Evolutionary conservation across 2,329 filamentous ascomycete species (phyloP), one percentile per base, ranked within the genome.

Genomic region (Verticillium isaacii): DNA sequence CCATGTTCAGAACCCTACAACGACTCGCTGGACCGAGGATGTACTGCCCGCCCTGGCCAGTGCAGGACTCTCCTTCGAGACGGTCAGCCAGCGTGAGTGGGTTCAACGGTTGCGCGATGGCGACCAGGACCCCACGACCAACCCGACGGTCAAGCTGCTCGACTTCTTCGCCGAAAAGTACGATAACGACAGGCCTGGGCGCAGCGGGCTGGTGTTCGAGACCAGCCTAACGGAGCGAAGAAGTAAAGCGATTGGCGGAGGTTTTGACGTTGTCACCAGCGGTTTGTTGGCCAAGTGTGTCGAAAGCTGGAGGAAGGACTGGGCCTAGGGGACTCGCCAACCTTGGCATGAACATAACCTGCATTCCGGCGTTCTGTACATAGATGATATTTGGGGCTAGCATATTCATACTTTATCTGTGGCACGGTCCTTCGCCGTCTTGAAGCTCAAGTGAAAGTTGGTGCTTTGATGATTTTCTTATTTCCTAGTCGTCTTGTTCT

Each of bases 91-190:
- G 45, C 69, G 71, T 9, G 75, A 81, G 60, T 83, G 81, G 81
- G 69, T 84, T 19, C 64, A 70, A 5, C 69, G 74, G 2, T 66
- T 86, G 14, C 73, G 78, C 4, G 71, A 71, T 2, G 78, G 78
- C 2, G 77, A 84, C 58, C 75, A 73, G 2, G 81, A 86, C 67
- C 79, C 81, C 0, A 67, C 70, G n/a, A 66, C 65, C 7, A 85
- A 85, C 64, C 82, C 82, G 14, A 77, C 79, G 0, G 74, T 82
- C 61, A 85, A 84, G 69, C 69, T 85, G 29, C 65, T 82, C 1
- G 77, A 82, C 32, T 85, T 82, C 71, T 85, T 82, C 63, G 70
- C 75, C 4, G 72, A 72, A 2, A 85, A 85, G 66, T 85, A 85
- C 64, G 78, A 80, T 57, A 77, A 78, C 54, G 76, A 78, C 23